These are phyloP conservation scores for Naegleria fowleri DNA, from an alignment of 208 protist species.

Conservation along the genomic window DNA sequence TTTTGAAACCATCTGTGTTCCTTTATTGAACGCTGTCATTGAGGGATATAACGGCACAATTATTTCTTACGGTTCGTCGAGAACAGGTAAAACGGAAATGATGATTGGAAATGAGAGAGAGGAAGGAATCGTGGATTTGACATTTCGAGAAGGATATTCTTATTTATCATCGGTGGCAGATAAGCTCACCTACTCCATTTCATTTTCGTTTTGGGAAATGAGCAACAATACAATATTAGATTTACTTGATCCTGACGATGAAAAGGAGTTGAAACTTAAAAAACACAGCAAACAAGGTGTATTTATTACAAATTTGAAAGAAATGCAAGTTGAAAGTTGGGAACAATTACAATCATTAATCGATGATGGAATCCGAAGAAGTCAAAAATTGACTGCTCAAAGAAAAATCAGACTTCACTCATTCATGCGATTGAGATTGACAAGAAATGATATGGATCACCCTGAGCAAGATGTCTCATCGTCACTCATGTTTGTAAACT, in stretches of 20 bases:
- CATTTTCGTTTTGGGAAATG: slow-evolving; percentile 24
- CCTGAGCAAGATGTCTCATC: neutral
- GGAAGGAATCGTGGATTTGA: slow-evolving; percentile 1
- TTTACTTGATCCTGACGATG: neutral
- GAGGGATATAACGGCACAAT: neutral
- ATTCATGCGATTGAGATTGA: neutral
- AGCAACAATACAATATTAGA: neutral
- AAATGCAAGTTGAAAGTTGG: neutral
- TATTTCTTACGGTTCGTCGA: slow-evolving; percentile 6
- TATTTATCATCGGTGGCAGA: neutral
- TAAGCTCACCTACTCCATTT: neutral
- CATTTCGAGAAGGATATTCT: neutral
- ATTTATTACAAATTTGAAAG: slow-evolving; percentile 9
- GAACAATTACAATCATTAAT: slow-evolving; percentile 15
- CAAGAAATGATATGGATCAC: neutral
- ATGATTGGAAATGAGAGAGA: neutral
- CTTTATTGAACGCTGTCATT: neutral
- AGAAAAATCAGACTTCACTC: neutral
- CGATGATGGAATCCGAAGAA: neutral
- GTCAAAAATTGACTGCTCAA: neutral
- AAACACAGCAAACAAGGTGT: neutral
- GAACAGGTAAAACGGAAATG: neutral
- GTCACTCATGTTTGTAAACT: neutral
- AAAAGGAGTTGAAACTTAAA: neutral
- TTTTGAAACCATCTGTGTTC: neutral